Evolutionary conservation across 1,284 basidiomycete species (phyloP).

Genomic region (Leccinum pachyderme): DNA sequence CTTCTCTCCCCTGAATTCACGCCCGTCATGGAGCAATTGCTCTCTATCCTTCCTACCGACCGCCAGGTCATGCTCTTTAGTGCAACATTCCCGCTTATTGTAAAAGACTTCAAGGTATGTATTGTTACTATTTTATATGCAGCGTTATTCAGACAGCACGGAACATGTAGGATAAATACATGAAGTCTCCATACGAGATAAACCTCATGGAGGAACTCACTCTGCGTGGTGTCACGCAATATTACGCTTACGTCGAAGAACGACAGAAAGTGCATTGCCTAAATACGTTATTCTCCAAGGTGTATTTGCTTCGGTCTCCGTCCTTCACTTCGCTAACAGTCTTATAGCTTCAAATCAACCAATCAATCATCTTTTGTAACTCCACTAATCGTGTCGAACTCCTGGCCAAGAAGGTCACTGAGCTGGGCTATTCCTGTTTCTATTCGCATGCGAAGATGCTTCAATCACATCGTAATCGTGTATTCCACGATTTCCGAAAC

Average conservation of each 20-base stretch:
- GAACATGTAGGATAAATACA: constrained; percentile 86
- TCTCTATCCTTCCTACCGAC: constrained; percentile 81
- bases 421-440: constrained; percentile 99
- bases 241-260: constrained; percentile 99
- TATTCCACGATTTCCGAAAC: constrained; percentile 99
- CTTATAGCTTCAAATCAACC: constrained; percentile 97
- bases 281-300: constrained; percentile 96
- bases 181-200: constrained; percentile 96
- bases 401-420: constrained; percentile 98
- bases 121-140: neutral
- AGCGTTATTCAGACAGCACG: constrained; percentile 1
- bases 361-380: constrained; percentile 99
- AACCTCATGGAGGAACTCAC: constrained; percentile 99
- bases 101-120: constrained; percentile 95
- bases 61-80: constrained; percentile 99
- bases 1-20: constrained; percentile 97
- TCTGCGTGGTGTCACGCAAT: constrained; percentile 97
- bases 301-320: constrained; percentile 32
- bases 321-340: constrained; percentile 6
- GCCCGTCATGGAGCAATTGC: constrained; percentile 96
- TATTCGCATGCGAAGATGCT: constrained; percentile 99
- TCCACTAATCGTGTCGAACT: constrained; percentile 99
- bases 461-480: constrained; percentile 96
- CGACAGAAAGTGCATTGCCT: constrained; percentile 99
- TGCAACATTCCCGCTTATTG: constrained; percentile 98